Conservation (phyloP, 75 land plant genomes). For the Sequoia sempervirens region DNA sequence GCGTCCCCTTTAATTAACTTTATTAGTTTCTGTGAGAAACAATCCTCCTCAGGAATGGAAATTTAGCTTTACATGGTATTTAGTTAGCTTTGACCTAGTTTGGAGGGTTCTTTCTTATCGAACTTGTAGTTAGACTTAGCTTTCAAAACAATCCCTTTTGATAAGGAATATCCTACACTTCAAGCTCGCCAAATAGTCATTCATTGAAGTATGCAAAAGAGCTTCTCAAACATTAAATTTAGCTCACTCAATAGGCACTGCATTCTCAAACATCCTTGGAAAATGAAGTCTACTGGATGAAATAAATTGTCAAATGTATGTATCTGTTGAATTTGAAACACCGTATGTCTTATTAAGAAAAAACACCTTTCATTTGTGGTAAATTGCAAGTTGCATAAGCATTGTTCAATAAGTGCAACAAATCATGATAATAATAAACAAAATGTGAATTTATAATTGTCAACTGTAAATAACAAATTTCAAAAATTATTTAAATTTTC, state of each 20-base stretch:
- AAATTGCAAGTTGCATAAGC: not conserved
- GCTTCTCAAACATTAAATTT: not conserved
- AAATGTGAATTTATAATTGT: no score
- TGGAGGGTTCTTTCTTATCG: not conserved
- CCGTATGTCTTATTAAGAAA: not conserved
- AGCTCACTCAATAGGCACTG: not conserved
- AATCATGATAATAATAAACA: no score
- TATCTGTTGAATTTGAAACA: no score
- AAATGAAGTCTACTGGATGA: not conserved
- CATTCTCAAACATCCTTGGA: not conserved
- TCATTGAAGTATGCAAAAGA: no score
- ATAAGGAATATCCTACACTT: not conserved
- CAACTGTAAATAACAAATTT: not conserved
- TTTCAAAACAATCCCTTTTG: not conserved
- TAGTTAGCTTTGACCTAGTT: not conserved
- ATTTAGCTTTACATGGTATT: not conserved
- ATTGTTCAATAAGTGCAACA: no score
- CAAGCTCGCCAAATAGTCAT: not conserved
- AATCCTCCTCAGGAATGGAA: not conserved
- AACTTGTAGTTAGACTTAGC: not conserved
- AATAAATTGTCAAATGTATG: not conserved
- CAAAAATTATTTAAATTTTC: not conserved
- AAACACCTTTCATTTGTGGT: not conserved
- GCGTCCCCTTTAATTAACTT: not conserved
- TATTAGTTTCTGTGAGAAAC: not conserved